These are phyloP conservation scores for Passalora sequoiae DNA, from an alignment of 2,329 filamentous ascomycete species.

Conservation along the genomic window DNA sequence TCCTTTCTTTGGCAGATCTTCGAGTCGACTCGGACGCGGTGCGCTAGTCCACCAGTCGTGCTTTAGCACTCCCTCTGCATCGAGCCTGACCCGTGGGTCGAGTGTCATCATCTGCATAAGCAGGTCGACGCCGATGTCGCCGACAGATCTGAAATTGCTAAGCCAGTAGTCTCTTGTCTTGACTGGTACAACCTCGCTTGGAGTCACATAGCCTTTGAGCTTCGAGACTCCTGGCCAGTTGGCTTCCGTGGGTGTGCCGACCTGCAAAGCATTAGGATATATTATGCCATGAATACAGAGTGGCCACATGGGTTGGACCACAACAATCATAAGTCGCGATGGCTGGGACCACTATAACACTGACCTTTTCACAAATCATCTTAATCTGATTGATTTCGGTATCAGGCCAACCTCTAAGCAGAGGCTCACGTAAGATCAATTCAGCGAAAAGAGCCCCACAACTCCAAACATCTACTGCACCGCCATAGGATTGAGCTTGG, in stretches of 20 bases:
- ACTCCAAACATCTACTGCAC: slow-evolving; percentile 90
- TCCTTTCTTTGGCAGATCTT: slow-evolving; percentile 73
- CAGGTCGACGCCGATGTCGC: slow-evolving; percentile 77
- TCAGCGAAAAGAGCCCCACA: slow-evolving; percentile 92
- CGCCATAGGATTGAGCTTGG: slow-evolving; percentile 81
- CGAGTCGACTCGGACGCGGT: slow-evolving; percentile 74
- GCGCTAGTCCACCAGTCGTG: slow-evolving; percentile 83
- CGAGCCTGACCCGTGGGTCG: slow-evolving; percentile 80
- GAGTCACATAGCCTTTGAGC: slow-evolving; percentile 73
- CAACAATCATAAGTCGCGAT: too few relatives aligned
- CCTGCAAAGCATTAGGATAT: too few relatives aligned
- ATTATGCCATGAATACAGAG: too few relatives aligned
- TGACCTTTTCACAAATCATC: slow-evolving; percentile 74
- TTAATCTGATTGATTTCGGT: slow-evolving; percentile 81
- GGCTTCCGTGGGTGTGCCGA: slow-evolving; percentile 88
- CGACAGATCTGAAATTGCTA: slow-evolving; percentile 71
- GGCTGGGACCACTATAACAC: too few relatives aligned
- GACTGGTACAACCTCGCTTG: slow-evolving; percentile 54
- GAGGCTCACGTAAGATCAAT: slow-evolving; percentile 74
- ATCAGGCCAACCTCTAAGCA: slow-evolving; percentile 64
- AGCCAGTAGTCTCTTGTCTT: slow-evolving; percentile 68
- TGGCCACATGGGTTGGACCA: too few relatives aligned
- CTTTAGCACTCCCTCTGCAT: slow-evolving; percentile 68
- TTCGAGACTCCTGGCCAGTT: slow-evolving; percentile 90
- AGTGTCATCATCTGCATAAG: slow-evolving; percentile 78